phyloP scores from a whole-genome alignment of 441 rosid genomes.

The Metrosideros polymorpha region DNA sequence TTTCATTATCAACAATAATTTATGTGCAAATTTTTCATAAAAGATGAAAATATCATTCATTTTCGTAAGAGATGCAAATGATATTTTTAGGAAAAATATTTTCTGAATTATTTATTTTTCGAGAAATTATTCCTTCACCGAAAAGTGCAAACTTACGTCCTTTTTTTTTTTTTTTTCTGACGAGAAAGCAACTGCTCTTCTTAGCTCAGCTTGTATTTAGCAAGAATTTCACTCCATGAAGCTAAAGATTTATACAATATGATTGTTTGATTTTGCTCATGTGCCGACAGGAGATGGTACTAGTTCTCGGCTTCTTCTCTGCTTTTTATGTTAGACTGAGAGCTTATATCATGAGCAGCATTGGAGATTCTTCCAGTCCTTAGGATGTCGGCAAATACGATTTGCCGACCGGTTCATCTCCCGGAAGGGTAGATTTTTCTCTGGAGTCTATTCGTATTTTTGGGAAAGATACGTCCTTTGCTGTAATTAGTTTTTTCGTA shows the following conservation, averaged over 20 bases:
- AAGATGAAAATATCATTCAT: too few species aligned
- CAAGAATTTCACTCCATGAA: background rate
- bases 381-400: background rate
- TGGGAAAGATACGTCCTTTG: too few species aligned
- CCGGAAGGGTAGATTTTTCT: too few species aligned
- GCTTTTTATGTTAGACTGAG: background rate
- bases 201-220: background rate
- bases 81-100: too few species aligned
- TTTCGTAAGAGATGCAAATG: too few species aligned
- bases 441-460: too few species aligned
- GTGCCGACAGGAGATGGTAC: background rate
- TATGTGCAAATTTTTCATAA: too few species aligned
- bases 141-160: too few species aligned
- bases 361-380: background rate
- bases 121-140: accelerated
- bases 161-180: background rate
- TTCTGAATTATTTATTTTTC: too few species aligned
- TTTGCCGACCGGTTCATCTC: too few species aligned
- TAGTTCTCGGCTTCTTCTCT: background rate
- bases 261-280: background rate
- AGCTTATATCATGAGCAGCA: background rate
- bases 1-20: too few species aligned
- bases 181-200: background rate
- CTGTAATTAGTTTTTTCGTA: too few species aligned
- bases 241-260: background rate